Base-by-base conservation (phyloP, 2,329 filamentous ascomycete species). In the Talaromyces sp. region DNA sequence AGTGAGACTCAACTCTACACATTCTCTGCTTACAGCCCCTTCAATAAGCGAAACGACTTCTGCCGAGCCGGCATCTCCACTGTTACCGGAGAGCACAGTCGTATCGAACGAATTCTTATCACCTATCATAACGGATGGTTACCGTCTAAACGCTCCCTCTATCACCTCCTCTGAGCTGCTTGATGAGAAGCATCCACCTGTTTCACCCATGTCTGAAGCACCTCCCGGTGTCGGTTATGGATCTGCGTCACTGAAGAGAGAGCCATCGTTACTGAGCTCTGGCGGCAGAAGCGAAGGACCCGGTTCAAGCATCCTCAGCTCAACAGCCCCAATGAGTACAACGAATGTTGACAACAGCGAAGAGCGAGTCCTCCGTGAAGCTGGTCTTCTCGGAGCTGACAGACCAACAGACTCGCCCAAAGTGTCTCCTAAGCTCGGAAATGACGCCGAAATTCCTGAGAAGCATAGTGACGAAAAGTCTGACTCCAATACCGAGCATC, bases 331-430 rank as follows among this genome's bases (percentile, higher is more conserved):
- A 72, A 80, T 60, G 74, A 73, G 72, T 40, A 74, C 74, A 22
- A 73, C 70, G 34, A 78, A 76, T 65, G 81, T 85, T 29, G 89
- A 91, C 72, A 88, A 88, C 3, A 84, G 84, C 8, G 91, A 93
- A 73, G 85, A 87, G 67, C 86, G 88, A 47, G 79, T 92, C 5
- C 79, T 92, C 31, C 85, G 88, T 69, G 87, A 92, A 74, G 83
- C 88, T 6, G 90, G 90, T 1, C 80, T 92, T 25, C 76, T 91
- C 27, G 84, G 86, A 45, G 72, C 78, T 19, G 77, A 79, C 60
- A 78, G 75, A 56, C 79, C 77, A 5, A 73, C 78, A 27, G 81
- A 84, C 25, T 79, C 76, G 67, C 69, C 73, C 54, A 76, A 80
- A 67, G 73, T 77, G 31, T 25, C 40, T 49, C 76, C 77, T 22